Conservation (phyloP, 1,139 yeast species). For the Hemisphaericaspora xylanilytica region DNA sequence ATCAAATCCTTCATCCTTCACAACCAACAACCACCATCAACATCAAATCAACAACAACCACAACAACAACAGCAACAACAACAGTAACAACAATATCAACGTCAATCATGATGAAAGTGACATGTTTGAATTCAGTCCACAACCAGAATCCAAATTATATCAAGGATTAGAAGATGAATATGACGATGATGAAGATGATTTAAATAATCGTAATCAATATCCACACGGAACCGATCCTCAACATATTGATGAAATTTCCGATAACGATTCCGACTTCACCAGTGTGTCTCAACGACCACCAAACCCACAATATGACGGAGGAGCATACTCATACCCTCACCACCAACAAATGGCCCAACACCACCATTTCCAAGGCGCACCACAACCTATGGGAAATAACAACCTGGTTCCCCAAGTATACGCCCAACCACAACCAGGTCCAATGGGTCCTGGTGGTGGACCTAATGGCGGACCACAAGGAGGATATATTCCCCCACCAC, state of each 20-base stretch:
- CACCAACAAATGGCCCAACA: slow-evolving; percentile 18
- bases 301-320: slow-evolving; percentile 51
- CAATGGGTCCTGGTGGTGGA: background rate
- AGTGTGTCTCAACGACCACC: slow-evolving; percentile 77
- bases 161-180: slow-evolving; percentile 42
- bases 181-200: slow-evolving; percentile 16
- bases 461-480: slow-evolving; percentile 10
- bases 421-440: background rate
- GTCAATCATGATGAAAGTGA: slow-evolving; percentile 9
- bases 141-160: slow-evolving; percentile 44
- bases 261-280: slow-evolving; percentile 64
- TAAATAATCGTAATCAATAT: background rate
- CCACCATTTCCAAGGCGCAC: slow-evolving; percentile 4
- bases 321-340: slow-evolving; percentile 8
- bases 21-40: too few species aligned
- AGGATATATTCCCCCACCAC: slow-evolving; percentile 13
- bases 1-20: too few species aligned
- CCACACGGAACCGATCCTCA: background rate
- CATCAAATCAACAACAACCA: too few species aligned
- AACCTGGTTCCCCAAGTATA: too few species aligned
- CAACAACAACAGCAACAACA: too few species aligned
- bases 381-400: too few species aligned
- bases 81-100: slow-evolving; percentile 3
- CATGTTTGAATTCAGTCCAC: slow-evolving; percentile 48
- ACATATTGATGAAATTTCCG: slow-evolving; percentile 25